Percentiles rank a stretch among this genome's conserved stretches.
Evolutionary conservation across 257 asterid species (phyloP).

Genomic region (Pogostemon cablin): DNA sequence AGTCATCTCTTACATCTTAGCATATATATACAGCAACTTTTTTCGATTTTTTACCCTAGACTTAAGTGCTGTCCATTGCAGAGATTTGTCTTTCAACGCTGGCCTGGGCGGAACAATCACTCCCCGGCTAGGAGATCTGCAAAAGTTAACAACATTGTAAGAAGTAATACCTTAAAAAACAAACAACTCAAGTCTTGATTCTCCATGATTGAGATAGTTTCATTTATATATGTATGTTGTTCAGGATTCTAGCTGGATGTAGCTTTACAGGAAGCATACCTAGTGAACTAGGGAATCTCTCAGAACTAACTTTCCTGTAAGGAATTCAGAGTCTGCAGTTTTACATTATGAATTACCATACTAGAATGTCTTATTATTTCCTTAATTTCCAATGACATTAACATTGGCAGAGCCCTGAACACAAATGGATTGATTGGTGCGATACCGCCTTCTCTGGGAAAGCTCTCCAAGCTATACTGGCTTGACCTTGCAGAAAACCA

Average conservation of each 20-base stretch:
- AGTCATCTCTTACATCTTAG: slow-evolving; percentile 37
- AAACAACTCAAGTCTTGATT: neutral
- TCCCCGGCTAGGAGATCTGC: slow-evolving; percentile 80
- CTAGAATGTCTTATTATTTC: neutral
- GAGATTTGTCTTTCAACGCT: slow-evolving; percentile 86
- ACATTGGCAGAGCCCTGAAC: slow-evolving; percentile 74
- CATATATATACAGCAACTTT: neutral
- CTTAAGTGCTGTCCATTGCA: slow-evolving; percentile 36
- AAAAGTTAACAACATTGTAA: slow-evolving; percentile 72
- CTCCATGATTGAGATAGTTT: slow-evolving; percentile 3
- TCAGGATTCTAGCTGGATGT: slow-evolving; percentile 93
- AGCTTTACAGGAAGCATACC: slow-evolving; percentile 79
- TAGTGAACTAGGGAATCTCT: slow-evolving; percentile 77
- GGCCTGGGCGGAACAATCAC: slow-evolving; percentile 79
- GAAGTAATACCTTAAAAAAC: slow-evolving; percentile 5
- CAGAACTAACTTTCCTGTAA: slow-evolving; percentile 79
- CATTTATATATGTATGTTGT: slow-evolving; percentile 2
- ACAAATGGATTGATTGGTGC: slow-evolving; percentile 76
- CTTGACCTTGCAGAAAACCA: slow-evolving; percentile 85
- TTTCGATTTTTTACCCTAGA: neutral
- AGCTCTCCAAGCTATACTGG: slow-evolving; percentile 80
- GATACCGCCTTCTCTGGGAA: slow-evolving; percentile 82
- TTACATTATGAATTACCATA: neutral
- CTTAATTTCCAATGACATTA: neutral
- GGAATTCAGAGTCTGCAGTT: slow-evolving; percentile 23